A percentile compares a stretch with the other conserved stretches of the same genome.
These are phyloP conservation scores for Colletotrichum sansevieriae DNA, from an alignment of 2,329 filamentous ascomycete genomes.

Conservation along the genomic window DNA sequence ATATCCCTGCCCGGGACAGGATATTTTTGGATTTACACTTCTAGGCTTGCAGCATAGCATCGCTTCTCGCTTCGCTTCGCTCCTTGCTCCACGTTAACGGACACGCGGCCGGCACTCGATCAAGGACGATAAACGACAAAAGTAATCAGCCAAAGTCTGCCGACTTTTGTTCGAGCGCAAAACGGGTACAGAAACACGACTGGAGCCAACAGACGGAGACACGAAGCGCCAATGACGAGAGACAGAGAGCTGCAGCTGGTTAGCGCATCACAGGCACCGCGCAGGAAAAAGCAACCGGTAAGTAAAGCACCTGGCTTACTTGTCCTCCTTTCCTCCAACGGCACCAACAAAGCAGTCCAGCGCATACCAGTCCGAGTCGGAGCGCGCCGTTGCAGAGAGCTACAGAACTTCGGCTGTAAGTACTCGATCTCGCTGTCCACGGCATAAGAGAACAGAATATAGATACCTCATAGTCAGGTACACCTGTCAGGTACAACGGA, in stretches of 20 bases:
- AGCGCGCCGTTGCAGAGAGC: conserved; percentile 36
- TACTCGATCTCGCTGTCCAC: neutral
- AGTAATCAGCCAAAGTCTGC: neutral
- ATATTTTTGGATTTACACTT: conserved; percentile 38
- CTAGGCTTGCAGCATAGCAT: conserved; percentile 14
- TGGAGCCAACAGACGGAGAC: neutral
- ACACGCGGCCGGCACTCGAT: conserved; percentile 26
- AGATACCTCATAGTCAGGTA: neutral
- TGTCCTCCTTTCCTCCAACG: neutral
- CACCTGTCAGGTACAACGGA: conserved; percentile 17
- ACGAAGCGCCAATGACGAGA: neutral
- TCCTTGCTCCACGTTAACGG: conserved; percentile 24
- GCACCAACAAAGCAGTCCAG: conserved; percentile 15
- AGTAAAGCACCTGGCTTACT: neutral
- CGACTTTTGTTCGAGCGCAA: neutral
- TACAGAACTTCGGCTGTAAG: neutral
- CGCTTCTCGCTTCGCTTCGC: conserved; percentile 8
- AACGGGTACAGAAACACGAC: no score
- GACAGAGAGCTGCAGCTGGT: conserved; percentile 6
- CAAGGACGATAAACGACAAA: neutral
- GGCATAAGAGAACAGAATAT: neutral
- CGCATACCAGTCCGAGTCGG: conserved; percentile 37
- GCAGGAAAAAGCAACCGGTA: neutral
- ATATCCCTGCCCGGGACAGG: conserved; percentile 24
- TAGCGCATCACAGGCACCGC: neutral